A percentile compares a stretch with the other conserved stretches of the same genome.
These are phyloP conservation scores for Lactarius quietus DNA, from an alignment of 768 basidiomycete species.

Conservation along the genomic window DNA sequence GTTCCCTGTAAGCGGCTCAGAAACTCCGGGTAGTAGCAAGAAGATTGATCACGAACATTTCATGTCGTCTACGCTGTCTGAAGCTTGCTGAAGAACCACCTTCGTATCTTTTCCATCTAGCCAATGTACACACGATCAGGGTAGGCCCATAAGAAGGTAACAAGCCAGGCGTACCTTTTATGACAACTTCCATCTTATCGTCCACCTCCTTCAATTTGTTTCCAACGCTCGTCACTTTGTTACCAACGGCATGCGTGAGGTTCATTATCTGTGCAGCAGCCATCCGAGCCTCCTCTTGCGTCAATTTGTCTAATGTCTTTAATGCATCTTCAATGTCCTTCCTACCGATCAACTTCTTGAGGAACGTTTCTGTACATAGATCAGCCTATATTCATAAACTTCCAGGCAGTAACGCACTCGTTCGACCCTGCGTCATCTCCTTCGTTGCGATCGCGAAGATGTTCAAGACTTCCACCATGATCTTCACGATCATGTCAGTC, in stretches of 20 bases:
- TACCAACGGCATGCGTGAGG: background rate
- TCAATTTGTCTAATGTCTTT: background rate
- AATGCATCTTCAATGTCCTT: background rate
- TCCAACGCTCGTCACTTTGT: too few species aligned
- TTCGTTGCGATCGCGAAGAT: background rate
- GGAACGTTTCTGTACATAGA: background rate
- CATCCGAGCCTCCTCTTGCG: background rate
- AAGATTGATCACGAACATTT: background rate
- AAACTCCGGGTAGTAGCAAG: background rate
- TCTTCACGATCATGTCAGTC: background rate
- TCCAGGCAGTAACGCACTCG: background rate
- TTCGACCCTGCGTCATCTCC: background rate
- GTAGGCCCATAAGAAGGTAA: background rate
- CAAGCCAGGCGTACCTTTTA: background rate
- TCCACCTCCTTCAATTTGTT: background rate
- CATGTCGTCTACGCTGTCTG: background rate
- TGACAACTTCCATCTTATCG: background rate
- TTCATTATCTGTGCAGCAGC: background rate
- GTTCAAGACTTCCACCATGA: background rate
- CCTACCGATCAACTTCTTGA: background rate
- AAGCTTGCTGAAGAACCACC: background rate
- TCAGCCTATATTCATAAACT: background rate
- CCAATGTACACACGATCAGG: background rate
- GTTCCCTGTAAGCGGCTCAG: background rate
- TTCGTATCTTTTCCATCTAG: background rate